phyloP scores from a whole-genome alignment of 1,139 yeast genomes.

The Yamadazyma atlantica region DNA sequence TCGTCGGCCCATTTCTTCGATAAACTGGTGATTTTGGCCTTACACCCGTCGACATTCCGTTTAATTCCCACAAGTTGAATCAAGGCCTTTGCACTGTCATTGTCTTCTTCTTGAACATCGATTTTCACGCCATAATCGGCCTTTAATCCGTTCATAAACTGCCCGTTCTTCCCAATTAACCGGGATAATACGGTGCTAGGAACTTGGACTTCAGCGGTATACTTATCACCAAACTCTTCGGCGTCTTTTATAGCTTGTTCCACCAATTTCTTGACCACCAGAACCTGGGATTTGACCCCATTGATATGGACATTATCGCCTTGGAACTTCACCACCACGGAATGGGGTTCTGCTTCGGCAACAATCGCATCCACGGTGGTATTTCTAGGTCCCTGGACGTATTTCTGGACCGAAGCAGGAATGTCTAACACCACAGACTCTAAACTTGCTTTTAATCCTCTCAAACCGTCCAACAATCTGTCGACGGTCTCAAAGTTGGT shows the following conservation, averaged over 20 bases:
- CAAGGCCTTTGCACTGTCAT: conserved; percentile 46
- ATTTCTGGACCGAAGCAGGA: conserved; percentile 56
- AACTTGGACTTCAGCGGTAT: conserved; percentile 47
- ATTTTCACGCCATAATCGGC: conserved; percentile 80
- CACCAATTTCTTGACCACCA: conserved; percentile 52
- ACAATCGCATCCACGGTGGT: conserved; percentile 56
- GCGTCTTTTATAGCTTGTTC: conserved; percentile 60
- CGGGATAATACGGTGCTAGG: conserved; percentile 72
- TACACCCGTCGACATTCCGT: conserved; percentile 76
- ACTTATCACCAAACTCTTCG: conserved; percentile 61
- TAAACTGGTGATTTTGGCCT: conserved; percentile 53
- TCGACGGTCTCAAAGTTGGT: conserved; percentile 49
- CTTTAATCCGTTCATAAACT: conserved; percentile 64
- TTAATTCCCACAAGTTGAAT: conserved; percentile 74
- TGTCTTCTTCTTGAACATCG: conserved; percentile 49
- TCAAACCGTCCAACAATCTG: conserved; percentile 52
- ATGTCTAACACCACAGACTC: conserved; percentile 52
- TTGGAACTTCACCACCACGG: conserved; percentile 43
- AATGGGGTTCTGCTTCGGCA: conserved; percentile 33
- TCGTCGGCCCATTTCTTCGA: conserved; percentile 87
- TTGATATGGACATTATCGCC: conserved; percentile 59
- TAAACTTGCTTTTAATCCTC: conserved; percentile 58
- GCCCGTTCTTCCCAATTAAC: conserved; percentile 87
- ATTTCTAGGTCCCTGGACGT: conserved; percentile 56
- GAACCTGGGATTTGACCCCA: conserved; percentile 62